These are phyloP conservation scores for Auricularia cornea DNA, from an alignment of 768 basidiomycete genomes.

Conservation along the genomic window DNA sequence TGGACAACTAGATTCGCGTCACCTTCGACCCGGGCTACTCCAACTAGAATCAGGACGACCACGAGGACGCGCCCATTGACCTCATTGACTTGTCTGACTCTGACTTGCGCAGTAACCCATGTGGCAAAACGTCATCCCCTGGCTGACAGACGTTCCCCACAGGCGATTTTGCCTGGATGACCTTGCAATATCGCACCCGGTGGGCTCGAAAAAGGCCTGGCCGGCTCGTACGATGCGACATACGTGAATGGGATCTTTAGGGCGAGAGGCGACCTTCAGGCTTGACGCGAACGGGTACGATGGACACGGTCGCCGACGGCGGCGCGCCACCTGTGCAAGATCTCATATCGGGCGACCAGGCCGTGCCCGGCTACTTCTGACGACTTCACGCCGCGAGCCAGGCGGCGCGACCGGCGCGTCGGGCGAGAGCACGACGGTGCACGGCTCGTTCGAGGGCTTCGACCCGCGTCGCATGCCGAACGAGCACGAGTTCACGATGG, in stretches of 20 bases:
- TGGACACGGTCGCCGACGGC: slow-evolving; percentile 6
- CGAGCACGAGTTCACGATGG: slow-evolving; percentile 76
- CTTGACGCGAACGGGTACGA: slow-evolving; percentile 33
- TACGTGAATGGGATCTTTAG: slow-evolving; percentile 45
- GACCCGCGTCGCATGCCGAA: slow-evolving; percentile 75
- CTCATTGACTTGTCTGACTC: slow-evolving; percentile 56
- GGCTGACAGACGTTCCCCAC: slow-evolving; percentile 28
- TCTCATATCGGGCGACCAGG: slow-evolving; percentile 60
- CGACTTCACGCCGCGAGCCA: slow-evolving; percentile 24
- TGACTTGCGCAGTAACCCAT: slow-evolving; percentile 39
- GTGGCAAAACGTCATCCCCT: slow-evolving; percentile 15
- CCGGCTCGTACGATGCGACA: slow-evolving; percentile 52
- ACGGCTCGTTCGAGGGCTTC: slow-evolving; percentile 61
- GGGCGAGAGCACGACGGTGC: slow-evolving; percentile 26
- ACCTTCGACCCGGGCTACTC: slow-evolving; percentile 96
- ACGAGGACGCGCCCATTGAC: slow-evolving; percentile 57
- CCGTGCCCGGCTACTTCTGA: slow-evolving; percentile 43
- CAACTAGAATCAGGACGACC: slow-evolving; percentile 56
- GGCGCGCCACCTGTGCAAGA: slow-evolving; percentile 38
- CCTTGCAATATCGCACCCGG: slow-evolving; percentile 71
- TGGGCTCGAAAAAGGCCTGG: slow-evolving; percentile 66
- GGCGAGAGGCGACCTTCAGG: slow-evolving; percentile 21
- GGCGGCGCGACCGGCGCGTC: slow-evolving; percentile 36
- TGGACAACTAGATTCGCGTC: slow-evolving; percentile 75
- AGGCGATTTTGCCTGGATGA: slow-evolving; percentile 54